Base-by-base conservation (phyloP, 345 rosid species). In the Murraya paniculata region DNA sequence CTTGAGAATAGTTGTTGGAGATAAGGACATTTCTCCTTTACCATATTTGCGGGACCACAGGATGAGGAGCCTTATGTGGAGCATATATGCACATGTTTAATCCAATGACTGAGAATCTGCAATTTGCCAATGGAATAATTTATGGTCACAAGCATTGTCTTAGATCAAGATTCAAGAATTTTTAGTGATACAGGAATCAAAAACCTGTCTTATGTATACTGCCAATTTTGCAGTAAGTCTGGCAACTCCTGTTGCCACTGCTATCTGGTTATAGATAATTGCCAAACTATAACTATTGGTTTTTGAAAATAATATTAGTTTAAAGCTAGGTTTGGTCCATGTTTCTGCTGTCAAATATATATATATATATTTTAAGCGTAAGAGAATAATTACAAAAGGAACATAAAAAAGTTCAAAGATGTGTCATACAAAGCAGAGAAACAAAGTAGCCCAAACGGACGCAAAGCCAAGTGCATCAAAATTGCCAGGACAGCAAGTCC, bases 1-100 rank as follows among this genome's bases (percentile, higher is more conserved):
- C 39, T 33, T 6, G 21, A 38, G 50, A 75, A 64, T 74, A 73
- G 76, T 74, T 24, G 83, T 24, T 75, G 71, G 71, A 64, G 86
- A 74, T 67, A 10, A 53, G 41, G 68, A 75, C 81, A 13, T 55
- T 71, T 39, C 11, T 7, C n/a, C 18, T 50, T 64, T 3, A 45
- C 30, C 39, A 58, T n/a, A 45, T 61, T 62, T 74, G 48, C 70
- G 75, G 80, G 80, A 78, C 77, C 79, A 71, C 61, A n/a, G 2
- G 77, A 56, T 25, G 16, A 41, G 65, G 27, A 30, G 57, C 74
- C 78, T 38, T n/a, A 9, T 14, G 6, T 31, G 30, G 41, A 66
- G 41, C 25, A 24, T 31, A 66, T 33, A 73, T 58, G 64, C 75
- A 59, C 53, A 28, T 21, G 69, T 74, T n/a, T 0, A 60, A 61